Conservation (phyloP, 2,329 filamentous ascomycete species). For the Pseudodiploospora longispora region DNA sequence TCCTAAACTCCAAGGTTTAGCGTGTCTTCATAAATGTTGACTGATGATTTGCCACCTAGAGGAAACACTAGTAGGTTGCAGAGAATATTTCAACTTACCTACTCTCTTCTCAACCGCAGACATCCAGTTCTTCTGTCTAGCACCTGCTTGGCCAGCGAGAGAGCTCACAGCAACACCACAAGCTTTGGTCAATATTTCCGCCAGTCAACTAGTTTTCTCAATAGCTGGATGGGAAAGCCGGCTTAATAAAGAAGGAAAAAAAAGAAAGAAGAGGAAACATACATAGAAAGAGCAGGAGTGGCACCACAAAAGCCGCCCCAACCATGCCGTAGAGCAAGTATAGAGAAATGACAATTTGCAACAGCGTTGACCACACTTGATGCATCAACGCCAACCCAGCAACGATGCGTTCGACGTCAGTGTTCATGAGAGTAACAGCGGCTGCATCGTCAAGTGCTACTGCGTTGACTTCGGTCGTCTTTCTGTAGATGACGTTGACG, state of each 20-base stretch:
- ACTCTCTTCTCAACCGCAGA: constrained; percentile 25
- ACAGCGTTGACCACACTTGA: constrained; percentile 30
- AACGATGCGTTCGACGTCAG: constrained; percentile 36
- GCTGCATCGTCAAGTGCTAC: constrained; percentile 29
- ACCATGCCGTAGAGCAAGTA: constrained; percentile 40
- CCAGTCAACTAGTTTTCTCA: too few species aligned
- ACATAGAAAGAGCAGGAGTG: constrained; percentile 34
- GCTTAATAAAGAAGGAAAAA: not conserved
- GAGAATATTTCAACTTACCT: constrained; percentile 8
- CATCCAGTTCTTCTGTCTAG: constrained; percentile 28
- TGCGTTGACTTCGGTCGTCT: constrained; percentile 23
- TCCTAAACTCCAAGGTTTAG: constrained; percentile 5
- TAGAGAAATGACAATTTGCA: constrained; percentile 36
- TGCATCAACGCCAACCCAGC: constrained; percentile 27
- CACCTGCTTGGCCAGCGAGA: not conserved
- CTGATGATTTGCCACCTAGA: rapidly evolving
- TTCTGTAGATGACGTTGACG: constrained; percentile 24
- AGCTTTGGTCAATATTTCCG: constrained; percentile 2
- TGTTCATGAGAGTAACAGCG: constrained; percentile 39
- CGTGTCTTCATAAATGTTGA: not conserved
- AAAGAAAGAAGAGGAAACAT: constrained; percentile 10
- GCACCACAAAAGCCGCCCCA: constrained; percentile 38
- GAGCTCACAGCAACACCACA: constrained; percentile 7
- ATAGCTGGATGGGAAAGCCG: too few species aligned
- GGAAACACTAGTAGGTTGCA: too few species aligned